A percentile compares a stretch with the other conserved stretches of the same genome.
Evolutionary conservation across 805 yeast species (phyloP).

Genomic region (Monosporozyma solicola): DNA sequence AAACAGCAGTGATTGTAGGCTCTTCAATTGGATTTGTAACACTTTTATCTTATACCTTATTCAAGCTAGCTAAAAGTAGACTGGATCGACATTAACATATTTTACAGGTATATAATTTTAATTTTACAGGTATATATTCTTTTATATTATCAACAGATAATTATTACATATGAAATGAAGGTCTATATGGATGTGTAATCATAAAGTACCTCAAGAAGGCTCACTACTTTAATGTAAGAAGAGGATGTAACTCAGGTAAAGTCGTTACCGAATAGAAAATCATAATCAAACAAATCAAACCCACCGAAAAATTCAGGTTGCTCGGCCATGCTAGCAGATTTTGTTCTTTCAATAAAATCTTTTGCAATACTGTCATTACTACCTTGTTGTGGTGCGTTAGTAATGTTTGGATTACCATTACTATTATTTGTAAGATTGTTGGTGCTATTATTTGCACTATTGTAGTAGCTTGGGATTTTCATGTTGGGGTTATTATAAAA

Average conservation of each 20-base stretch:
- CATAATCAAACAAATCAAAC: slow-evolving; percentile 25
- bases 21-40: slow-evolving; percentile 63
- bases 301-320: slow-evolving; percentile 22
- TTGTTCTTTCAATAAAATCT: slow-evolving; percentile 3
- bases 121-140: neutral
- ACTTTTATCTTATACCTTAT: slow-evolving; percentile 53
- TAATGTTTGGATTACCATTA: neutral
- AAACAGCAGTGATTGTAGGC: slow-evolving; percentile 51
- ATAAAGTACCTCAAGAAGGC: neutral
- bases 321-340: slow-evolving; percentile 3
- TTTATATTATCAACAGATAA: neutral
- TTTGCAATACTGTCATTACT: slow-evolving; percentile 1
- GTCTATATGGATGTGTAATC: neutral
- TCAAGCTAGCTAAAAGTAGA: slow-evolving; percentile 31
- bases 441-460: neutral
- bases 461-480: neutral
- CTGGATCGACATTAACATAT: slow-evolving; percentile 1
- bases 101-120: neutral
- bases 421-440: neutral
- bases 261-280: slow-evolving; percentile 21
- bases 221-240: neutral
- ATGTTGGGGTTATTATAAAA: neutral
- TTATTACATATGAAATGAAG: neutral
- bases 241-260: slow-evolving; percentile 4
- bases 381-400: neutral